Base-by-base conservation (phyloP, 2,329 filamentous ascomycete genomes). In the Trichophyton simii region DNA sequence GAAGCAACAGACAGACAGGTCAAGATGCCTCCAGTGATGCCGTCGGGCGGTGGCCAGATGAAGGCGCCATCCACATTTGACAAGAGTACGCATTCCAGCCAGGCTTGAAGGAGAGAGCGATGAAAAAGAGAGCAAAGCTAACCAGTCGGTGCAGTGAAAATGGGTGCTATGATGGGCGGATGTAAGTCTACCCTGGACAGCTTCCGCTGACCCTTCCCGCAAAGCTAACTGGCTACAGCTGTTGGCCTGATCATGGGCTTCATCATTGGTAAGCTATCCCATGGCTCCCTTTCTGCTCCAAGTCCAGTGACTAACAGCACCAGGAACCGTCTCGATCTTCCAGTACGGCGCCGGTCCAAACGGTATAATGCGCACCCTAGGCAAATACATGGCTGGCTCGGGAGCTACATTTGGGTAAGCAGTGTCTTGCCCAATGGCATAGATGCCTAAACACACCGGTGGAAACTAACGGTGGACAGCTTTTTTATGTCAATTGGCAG, bases 401-500 rank as follows among this genome's bases (percentile, higher is more conserved):
- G 91, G 91, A 46, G 90, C 91, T 55, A 97, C 92, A 8, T 99
- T 99, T 74, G 94, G 92, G 92, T 96, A 83, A 65, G 82, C 68
- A 50, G 15, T 13, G 11, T 36, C 34, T 36, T 36, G 34, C 34
- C 9, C 34, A 36, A 13, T 13, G 34, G 11, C 34, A 34, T 11
- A 22, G 13, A 42, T 59, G 7, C 22, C 42, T 6, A 42, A 25
- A 18, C 13, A 9, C 55, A 44, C 44, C 31, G 7, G 7, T n/a
- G n/a, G 6, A n/a, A 25, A 3, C 18, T 42, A 22, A 18, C 8
- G 3, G n/a, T 22, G 13, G 6, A 48, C 67, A 85, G 83, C 60
- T 96, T 97, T 79, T 99, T 99, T 82, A 99, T 99, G 94, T 92
- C 89, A 62, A 96, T 99, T 68, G 94, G 94, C 68, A 96, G 90